Conservation (phyloP, 805 yeast genomes). For the Lipomyces oligophaga region DNA sequence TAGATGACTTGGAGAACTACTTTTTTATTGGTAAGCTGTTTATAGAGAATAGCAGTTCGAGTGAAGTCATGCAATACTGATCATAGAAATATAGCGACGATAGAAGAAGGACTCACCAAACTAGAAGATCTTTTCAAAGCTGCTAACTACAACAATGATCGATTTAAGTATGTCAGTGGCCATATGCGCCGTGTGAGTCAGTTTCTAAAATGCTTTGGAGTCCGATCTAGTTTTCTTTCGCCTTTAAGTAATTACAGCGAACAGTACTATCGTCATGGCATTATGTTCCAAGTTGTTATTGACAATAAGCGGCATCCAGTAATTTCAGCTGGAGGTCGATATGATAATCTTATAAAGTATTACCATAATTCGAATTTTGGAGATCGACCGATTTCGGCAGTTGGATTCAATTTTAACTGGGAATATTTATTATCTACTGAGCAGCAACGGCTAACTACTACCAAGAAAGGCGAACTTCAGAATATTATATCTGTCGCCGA, state of each 20-base stretch:
- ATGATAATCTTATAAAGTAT: slow-evolving; percentile 66
- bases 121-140: slow-evolving; percentile 36
- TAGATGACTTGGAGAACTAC: slow-evolving; percentile 76
- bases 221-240: slow-evolving; percentile 58
- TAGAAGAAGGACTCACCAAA: slow-evolving; percentile 35
- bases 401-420: slow-evolving; percentile 82
- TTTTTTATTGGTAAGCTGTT: slow-evolving; percentile 52
- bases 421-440: slow-evolving; percentile 52
- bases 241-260: slow-evolving; percentile 84
- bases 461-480: slow-evolving; percentile 1
- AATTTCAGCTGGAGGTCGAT: slow-evolving; percentile 92
- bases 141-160: slow-evolving; percentile 52
- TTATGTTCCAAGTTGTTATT: slow-evolving; percentile 83
- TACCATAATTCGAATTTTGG: slow-evolving; percentile 54
- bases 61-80: too few species aligned
- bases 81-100: not conserved
- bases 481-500: slow-evolving; percentile 12
- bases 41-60: not conserved
- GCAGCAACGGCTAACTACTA: slow-evolving; percentile 26
- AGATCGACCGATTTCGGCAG: slow-evolving; percentile 52
- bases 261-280: slow-evolving; percentile 70
- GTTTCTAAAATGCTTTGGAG: slow-evolving; percentile 56
- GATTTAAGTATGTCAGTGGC: slow-evolving; percentile 58
- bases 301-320: slow-evolving; percentile 52
- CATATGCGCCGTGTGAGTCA: slow-evolving; percentile 59